Base-by-base conservation (phyloP, 2,329 filamentous ascomycete species). In the Hymenoscyphus fraxineus region DNA sequence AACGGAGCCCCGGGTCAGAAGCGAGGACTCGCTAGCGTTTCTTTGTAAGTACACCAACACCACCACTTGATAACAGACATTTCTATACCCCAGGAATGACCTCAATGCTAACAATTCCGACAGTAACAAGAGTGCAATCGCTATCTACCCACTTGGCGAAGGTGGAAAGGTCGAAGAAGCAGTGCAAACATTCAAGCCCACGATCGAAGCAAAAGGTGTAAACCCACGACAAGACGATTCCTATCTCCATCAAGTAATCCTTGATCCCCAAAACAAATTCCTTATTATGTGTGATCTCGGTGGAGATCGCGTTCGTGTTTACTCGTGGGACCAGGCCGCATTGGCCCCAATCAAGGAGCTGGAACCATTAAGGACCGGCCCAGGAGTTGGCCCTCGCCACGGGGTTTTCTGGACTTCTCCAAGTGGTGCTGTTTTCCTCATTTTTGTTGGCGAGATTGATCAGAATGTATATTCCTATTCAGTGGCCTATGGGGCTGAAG, bases 231-330 rank as follows among this genome's bases (percentile, higher is more conserved):
- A 82, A 70, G 75, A 78, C 59, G 68, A 76, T 2, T 74, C 80
- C 1, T 80, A 82, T 66, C 80, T 81, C 0, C 82, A 84, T 68
- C 73, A 82, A 66, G 77, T 80, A 27, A 72, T 83, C 63, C 71
- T 83, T 27, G 82, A 84, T 67, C 82, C 82, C 0, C 81, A 80
- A 1, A 77, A 76, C 3, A 67, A 76, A 16, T 84, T 77, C 70
- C 65, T 83, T 7, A 65, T 84, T 31, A 77, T 80, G 47, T 80
- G 81, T 0, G 82, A 85, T 59, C 77, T 87, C 2, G 79, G 82
- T 22, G 77, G 77, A 0, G 82, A 84, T 64, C 63, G 78, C 0
- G 69, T 83, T 38, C 79, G 78, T 54, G 75, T 84, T 7, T 84
- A 78, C 68, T 67, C 71, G 41, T 60, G 59, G 59, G 78, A 82